These are phyloP conservation scores for Fraxinus albicans DNA, from an alignment of 305 asterid species.

Conservation along the genomic window DNA sequence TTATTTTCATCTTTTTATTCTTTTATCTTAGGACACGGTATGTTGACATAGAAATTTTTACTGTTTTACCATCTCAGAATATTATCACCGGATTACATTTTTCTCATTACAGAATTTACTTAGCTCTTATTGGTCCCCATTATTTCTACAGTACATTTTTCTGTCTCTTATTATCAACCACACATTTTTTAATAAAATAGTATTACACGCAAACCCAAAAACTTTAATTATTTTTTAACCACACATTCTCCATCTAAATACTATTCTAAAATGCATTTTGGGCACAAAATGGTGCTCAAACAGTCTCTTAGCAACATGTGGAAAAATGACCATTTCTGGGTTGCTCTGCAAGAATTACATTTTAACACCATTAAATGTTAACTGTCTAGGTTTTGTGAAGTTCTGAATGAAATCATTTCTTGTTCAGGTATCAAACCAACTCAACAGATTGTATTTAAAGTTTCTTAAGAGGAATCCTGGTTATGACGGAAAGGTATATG, in stretches of 20 bases:
- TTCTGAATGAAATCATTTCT: constrained; percentile 17
- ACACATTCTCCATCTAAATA: neutral
- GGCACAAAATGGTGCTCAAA: neutral
- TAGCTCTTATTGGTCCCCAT: neutral
- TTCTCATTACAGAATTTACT: neutral
- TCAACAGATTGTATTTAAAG: constrained; percentile 81
- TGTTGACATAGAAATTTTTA: neutral
- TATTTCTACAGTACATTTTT: neutral
- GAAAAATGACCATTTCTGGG: neutral
- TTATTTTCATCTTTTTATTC: neutral
- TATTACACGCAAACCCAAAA: too few species aligned
- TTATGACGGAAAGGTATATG: constrained; percentile 88
- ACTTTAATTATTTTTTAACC: neutral
- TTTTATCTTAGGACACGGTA: neutral
- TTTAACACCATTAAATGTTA: neutral
- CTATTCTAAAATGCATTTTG: neutral
- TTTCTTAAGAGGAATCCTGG: constrained; percentile 96
- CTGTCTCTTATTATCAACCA: neutral
- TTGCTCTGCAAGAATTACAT: neutral
- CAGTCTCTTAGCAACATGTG: neutral
- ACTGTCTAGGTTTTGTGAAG: constrained; percentile 6
- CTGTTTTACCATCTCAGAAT: neutral
- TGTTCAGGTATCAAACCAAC: constrained; percentile 82
- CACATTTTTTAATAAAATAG: neutral
- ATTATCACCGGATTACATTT: neutral